These are phyloP conservation scores for Pseudogymnoascus sp. DNA, from an alignment of 2,329 filamentous ascomycete species.

Conservation along the genomic window DNA sequence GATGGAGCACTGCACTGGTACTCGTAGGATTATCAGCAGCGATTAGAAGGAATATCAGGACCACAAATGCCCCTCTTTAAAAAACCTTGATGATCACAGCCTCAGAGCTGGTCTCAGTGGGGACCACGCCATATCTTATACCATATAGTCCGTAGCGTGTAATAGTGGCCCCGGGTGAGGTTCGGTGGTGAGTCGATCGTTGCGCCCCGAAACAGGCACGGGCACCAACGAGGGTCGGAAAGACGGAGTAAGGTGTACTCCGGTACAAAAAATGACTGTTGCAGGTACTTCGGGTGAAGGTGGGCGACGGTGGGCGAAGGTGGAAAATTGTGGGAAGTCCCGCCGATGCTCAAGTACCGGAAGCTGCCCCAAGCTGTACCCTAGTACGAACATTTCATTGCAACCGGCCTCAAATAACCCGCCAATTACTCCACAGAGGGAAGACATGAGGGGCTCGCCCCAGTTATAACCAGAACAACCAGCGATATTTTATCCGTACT, in stretches of 20 bases:
- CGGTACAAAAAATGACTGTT: neutral
- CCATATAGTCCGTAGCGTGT: neutral
- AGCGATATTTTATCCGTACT: constrained; percentile 5
- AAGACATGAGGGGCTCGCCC: constrained; percentile 1
- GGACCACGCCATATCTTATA: constrained; percentile 5
- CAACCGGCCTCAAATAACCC: constrained; percentile 4
- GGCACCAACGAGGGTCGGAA: neutral
- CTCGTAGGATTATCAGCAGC: constrained; percentile 1
- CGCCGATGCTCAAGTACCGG: neutral
- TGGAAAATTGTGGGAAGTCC: neutral
- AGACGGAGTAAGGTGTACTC: neutral
- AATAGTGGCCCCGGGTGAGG: neutral
- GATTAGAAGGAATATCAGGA: neutral
- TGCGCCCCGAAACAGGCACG: constrained; percentile 3
- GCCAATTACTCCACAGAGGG: neutral
- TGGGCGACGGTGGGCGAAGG: neutral
- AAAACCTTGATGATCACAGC: constrained; percentile 6
- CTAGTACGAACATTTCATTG: neutral
- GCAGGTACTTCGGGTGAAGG: neutral
- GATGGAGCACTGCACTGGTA: neutral
- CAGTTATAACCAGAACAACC: neutral
- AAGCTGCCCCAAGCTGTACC: neutral
- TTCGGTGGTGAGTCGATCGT: constrained; percentile 2
- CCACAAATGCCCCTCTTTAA: constrained; percentile 3
- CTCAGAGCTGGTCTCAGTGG: neutral